Evolutionary conservation across 108 stramenopile species (phyloP).

Genomic region (Fragilariopsis cylindrus): DNA sequence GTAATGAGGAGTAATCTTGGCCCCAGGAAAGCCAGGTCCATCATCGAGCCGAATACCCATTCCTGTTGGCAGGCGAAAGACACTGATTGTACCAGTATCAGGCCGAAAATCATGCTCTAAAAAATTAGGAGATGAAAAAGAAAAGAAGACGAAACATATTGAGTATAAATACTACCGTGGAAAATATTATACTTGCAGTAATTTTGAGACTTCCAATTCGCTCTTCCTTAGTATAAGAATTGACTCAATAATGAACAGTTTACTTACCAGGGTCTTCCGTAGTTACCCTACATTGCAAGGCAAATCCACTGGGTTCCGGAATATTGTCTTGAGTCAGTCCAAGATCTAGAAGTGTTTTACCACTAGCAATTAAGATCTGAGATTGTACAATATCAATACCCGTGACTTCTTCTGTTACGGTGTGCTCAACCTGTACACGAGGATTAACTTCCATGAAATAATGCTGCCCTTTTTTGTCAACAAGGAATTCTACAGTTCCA

Average conservation of each 20-base stretch:
- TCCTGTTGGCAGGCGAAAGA: conserved; percentile 90
- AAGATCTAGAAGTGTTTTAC: conserved; percentile 79
- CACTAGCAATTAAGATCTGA: conserved; percentile 91
- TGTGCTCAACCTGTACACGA: conserved; percentile 91
- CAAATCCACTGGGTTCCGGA: conserved; percentile 69
- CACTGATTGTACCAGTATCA: conserved; percentile 91
- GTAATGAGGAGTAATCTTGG: conserved; percentile 57
- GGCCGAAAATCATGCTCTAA: conserved; percentile 84
- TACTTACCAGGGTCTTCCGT: conserved; percentile 79
- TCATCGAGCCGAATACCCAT: conserved; percentile 94
- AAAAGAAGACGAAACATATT: too few relatives aligned
- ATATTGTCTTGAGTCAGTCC: conserved; percentile 74
- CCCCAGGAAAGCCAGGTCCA: conserved; percentile 74
- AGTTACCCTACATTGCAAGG: conserved; percentile 96
- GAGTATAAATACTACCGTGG: too few relatives aligned
- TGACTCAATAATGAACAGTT: too few relatives aligned
- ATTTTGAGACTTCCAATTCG: too few relatives aligned
- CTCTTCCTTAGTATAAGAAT: too few relatives aligned
- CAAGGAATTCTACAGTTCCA: conserved; percentile 97
- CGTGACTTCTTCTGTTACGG: conserved; percentile 91
- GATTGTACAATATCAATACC: conserved; percentile 92
- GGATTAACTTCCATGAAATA: conserved; percentile 97
- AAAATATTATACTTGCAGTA: too few relatives aligned
- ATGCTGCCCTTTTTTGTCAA: conserved; percentile 86
- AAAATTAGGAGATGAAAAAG: too few relatives aligned